Conservation (phyloP, 169 alveolate genomes). For the Pseudocohnilembus persalinus region DNA sequence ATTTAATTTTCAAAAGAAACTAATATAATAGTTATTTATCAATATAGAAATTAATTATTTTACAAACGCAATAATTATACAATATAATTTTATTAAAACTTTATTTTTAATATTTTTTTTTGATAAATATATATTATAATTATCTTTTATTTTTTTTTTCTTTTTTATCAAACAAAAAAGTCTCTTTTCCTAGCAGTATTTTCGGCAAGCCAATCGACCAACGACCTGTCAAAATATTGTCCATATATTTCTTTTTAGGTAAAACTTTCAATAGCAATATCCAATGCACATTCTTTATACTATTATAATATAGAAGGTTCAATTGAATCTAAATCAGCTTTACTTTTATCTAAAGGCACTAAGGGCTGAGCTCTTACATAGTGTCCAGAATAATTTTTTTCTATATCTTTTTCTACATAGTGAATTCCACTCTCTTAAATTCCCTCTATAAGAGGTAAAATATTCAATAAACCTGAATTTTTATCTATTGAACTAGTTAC, state of each 20-base stretch:
- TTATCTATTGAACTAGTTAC: not conserved
- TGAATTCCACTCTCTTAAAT: constrained; percentile 24
- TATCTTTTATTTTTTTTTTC: not conserved
- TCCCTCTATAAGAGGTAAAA: constrained; percentile 21
- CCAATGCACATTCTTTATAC: constrained; percentile 21
- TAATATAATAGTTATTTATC: no score
- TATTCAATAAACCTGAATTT: constrained; percentile 29
- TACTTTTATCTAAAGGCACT: constrained; percentile 6
- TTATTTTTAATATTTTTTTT: no score
- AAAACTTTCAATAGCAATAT: constrained; percentile 8
- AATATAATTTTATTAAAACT: no score
- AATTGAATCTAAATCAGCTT: constrained; percentile 34
- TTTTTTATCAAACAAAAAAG: constrained; percentile 1
- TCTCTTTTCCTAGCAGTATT: constrained; percentile 27
- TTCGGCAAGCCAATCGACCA: constrained; percentile 24
- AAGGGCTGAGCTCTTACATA: constrained; percentile 32
- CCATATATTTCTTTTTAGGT: constrained; percentile 23
- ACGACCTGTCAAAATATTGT: constrained; percentile 2
- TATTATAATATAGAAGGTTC: constrained; percentile 24
- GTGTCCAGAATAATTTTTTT: constrained; percentile 16
- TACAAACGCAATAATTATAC: no score
- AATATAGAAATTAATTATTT: no score
- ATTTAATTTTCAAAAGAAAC: no score
- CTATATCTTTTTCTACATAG: constrained; percentile 33
- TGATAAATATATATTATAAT: no score